Conservation (phyloP, 169 alveolate species). For the Toxoplasma gondii region DNA sequence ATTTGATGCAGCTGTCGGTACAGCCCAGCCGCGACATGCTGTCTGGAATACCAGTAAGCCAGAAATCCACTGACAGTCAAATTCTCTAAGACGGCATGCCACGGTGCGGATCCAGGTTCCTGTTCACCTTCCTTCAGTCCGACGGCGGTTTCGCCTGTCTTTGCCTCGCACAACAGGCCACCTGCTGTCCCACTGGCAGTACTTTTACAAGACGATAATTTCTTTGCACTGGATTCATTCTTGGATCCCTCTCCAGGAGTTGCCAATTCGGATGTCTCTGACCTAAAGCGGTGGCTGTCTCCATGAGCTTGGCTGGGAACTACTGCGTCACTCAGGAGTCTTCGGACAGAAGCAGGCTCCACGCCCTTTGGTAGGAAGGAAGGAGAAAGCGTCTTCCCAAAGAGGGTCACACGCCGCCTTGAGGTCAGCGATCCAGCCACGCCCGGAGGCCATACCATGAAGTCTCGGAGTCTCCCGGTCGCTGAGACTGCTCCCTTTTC, state of each 20-base stretch:
- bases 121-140: neutral
- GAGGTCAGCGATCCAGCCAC: neutral
- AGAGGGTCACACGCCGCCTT: neutral
- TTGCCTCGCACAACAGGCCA: neutral
- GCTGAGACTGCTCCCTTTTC: neutral
- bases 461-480: neutral
- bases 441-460: conserved; percentile 32
- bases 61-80: conserved; percentile 20
- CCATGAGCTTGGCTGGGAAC: neutral
- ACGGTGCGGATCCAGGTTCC: neutral
- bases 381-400: neutral
- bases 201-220: neutral
- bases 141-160: neutral
- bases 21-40: conserved; percentile 20
- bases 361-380: neutral
- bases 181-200: neutral
- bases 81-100: neutral
- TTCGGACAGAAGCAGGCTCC: neutral
- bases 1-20: neutral
- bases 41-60: neutral
- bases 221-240: neutral
- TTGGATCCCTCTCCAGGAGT: neutral
- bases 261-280: neutral
- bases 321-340: neutral
- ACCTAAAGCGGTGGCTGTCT: neutral